Conservation (phyloP, 805 yeast genomes). For the Pichia cabralensis region DNA sequence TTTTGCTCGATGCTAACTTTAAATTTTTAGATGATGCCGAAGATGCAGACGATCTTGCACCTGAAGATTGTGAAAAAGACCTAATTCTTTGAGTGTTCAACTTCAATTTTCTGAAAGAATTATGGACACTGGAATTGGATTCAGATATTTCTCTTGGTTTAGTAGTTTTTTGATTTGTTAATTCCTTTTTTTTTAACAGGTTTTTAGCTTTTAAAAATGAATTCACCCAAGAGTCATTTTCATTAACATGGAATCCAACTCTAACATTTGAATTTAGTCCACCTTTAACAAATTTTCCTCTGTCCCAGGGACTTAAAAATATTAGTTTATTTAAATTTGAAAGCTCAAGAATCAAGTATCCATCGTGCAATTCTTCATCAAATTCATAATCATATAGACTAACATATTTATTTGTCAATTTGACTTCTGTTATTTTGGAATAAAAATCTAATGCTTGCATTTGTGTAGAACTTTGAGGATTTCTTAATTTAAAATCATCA, state of each 20-base stretch:
- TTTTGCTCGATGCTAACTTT: too few relatives aligned
- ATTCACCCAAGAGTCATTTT: slow-evolving; percentile 55
- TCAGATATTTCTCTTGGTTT: not conserved
- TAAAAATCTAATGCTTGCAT: slow-evolving; percentile 35
- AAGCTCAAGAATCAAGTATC: slow-evolving; percentile 57
- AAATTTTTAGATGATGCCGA: not conserved
- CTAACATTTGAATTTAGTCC: slow-evolving; percentile 25
- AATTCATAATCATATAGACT: slow-evolving; percentile 79
- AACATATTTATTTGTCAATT: slow-evolving; percentile 40
- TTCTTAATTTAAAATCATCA: slow-evolving; percentile 21
- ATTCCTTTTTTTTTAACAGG: slow-evolving; percentile 29
- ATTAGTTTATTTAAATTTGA: slow-evolving; percentile 47
- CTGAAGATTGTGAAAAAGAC: not conserved
- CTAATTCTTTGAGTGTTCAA: slow-evolving; percentile 6
- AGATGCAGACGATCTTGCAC: not conserved
- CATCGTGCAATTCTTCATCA: slow-evolving; percentile 45
- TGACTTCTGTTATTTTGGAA: slow-evolving; percentile 29
- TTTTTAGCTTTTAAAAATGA: slow-evolving; percentile 59
- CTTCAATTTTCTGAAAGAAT: slow-evolving; percentile 5
- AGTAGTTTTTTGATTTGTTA: slow-evolving; percentile 2
- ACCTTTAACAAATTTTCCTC: slow-evolving; percentile 23
- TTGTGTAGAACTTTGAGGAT: slow-evolving; percentile 24
- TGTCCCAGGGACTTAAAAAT: slow-evolving; percentile 38
- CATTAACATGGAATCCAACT: slow-evolving; percentile 34
- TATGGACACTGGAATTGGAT: slow-evolving; percentile 2